These are phyloP conservation scores for Saraca asoca DNA, from an alignment of 331 rosid genomes.

Conservation along the genomic window DNA sequence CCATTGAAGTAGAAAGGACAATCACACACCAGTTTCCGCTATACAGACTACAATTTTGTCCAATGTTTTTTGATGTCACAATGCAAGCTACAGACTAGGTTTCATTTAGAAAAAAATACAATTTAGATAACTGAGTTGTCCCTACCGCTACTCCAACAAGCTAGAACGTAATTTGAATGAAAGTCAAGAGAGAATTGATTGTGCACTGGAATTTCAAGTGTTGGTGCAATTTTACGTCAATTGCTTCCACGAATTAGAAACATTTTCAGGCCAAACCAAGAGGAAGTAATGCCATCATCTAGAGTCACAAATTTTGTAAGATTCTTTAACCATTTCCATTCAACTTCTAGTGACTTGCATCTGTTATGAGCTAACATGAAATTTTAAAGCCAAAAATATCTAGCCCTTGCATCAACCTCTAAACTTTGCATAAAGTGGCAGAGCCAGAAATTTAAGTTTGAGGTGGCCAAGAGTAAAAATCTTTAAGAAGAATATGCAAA, in stretches of 20 bases:
- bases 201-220: background rate
- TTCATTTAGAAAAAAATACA: background rate
- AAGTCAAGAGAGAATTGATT: background rate
- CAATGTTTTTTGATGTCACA: background rate
- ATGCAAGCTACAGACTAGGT: background rate
- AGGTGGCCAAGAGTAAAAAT: too few species aligned
- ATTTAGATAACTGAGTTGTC: constrained; percentile 1
- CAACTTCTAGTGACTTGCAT: background rate
- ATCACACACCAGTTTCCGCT: background rate
- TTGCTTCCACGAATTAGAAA: background rate
- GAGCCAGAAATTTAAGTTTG: too few species aligned
- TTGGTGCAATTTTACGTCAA: background rate
- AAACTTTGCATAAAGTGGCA: too few species aligned
- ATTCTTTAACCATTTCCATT: background rate
- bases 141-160: background rate
- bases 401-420: too few species aligned
- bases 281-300: background rate
- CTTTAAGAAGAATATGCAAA: too few species aligned
- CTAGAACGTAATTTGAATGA: constrained; percentile 1
- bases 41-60: background rate
- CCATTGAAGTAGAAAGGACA: constrained; percentile 17
- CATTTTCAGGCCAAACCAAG: constrained; percentile 10
- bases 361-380: background rate
- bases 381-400: background rate
- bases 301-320: background rate